A percentile compares a stretch with the other conserved stretches of the same genome.
Evolutionary conservation across 2,329 filamentous ascomycete genomes (phyloP).

Genomic region (Parasarocladium wereldwijsianum): DNA sequence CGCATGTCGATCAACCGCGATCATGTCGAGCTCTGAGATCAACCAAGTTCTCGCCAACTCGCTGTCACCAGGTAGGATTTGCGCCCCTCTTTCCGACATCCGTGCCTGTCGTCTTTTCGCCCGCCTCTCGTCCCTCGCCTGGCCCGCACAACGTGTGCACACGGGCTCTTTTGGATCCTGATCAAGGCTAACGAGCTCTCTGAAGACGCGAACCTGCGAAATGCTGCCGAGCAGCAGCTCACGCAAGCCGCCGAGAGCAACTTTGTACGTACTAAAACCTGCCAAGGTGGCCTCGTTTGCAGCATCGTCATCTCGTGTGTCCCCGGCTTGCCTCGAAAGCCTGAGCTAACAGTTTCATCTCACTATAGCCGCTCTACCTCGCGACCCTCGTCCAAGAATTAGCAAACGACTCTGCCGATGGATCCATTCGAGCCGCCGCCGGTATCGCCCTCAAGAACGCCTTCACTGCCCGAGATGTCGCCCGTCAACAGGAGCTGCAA

Average conservation of each 20-base stretch:
- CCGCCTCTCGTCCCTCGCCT: no score
- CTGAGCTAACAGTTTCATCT: constrained; percentile 13
- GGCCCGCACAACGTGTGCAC: no score
- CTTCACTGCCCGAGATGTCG: constrained; percentile 83
- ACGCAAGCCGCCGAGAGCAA: constrained; percentile 83
- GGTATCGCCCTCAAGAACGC: constrained; percentile 97
- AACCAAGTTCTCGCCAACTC: constrained; percentile 96
- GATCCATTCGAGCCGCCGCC: constrained; percentile 81
- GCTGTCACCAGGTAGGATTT: constrained; percentile 71
- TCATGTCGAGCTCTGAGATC: constrained; percentile 74
- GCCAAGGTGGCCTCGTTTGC: constrained; percentile 6
- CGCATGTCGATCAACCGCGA: constrained; percentile 16
- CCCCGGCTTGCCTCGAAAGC: constrained; percentile 5
- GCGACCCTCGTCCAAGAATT: constrained; percentile 85
- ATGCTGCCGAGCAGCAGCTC: constrained; percentile 87
- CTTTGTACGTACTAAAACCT: constrained; percentile 52
- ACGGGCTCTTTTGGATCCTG: no score
- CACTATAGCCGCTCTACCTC: constrained; percentile 68
- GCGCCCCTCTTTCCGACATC: no score
- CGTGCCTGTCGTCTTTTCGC: no score
- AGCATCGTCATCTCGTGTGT: constrained; percentile 5
- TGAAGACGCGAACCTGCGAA: constrained; percentile 76
- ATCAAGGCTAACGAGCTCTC: constrained; percentile 5
- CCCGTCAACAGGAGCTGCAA: constrained; percentile 79
- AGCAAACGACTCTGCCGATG: constrained; percentile 73